phyloP scores from a whole-genome alignment of 2,329 filamentous ascomycete genomes.

The Tolypocladium paradoxum region DNA sequence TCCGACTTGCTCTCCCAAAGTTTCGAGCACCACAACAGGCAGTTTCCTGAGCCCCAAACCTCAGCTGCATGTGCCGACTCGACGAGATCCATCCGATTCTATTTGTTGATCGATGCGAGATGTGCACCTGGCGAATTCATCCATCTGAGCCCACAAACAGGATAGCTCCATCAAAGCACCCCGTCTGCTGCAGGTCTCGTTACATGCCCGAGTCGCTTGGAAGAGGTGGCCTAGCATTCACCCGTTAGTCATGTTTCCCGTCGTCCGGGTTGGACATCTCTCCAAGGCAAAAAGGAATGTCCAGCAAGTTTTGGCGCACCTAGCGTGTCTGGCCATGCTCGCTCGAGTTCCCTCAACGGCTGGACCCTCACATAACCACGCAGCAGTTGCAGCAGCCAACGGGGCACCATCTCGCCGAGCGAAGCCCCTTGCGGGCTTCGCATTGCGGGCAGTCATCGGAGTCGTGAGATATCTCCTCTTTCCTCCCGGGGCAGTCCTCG shows the following conservation, averaged over 20 bases:
- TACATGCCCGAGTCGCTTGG: not conserved
- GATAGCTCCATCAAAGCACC: not conserved
- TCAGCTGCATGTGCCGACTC: not conserved
- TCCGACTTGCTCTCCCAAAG: not conserved
- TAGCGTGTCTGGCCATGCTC: not conserved
- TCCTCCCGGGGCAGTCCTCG: conserved; percentile 18
- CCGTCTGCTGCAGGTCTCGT: not conserved
- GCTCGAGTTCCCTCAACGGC: not conserved
- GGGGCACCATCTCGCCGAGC: conserved; percentile 25
- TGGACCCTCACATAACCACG: conserved; percentile 11
- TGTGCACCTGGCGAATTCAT: not conserved
- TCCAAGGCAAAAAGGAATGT: no score
- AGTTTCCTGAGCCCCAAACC: not conserved
- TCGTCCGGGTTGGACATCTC: not conserved
- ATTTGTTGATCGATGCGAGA: not conserved
- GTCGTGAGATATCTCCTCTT: conserved; percentile 19
- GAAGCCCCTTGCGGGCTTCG: conserved; percentile 16
- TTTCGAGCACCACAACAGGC: not conserved
- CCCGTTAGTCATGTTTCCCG: not conserved
- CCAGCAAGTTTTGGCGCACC: not conserved
- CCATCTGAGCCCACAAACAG: not conserved
- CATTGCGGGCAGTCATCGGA: conserved; percentile 23
- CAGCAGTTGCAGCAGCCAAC: conserved; percentile 21
- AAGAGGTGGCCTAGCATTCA: not conserved
- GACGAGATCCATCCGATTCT: not conserved